Evolutionary conservation across 1,284 basidiomycete species (phyloP).

Genomic region (Puccinia coronata): DNA sequence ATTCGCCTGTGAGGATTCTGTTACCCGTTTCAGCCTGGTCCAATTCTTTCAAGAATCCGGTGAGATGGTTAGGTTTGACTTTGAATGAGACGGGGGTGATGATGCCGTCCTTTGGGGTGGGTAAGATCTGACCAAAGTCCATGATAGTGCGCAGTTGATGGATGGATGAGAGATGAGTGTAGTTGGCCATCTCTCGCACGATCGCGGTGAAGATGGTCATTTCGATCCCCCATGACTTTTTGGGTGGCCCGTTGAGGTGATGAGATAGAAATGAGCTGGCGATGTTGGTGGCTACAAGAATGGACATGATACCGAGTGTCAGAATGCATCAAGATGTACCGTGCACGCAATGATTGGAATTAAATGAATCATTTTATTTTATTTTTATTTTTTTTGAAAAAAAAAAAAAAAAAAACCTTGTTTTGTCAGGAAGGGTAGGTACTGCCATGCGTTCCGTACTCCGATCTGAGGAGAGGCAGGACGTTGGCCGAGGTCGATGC

Average conservation of each 20-base stretch:
- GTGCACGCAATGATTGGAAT: too few species aligned
- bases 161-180: slow-evolving; percentile 83
- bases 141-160: slow-evolving; percentile 57
- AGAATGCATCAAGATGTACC: background rate
- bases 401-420: slow-evolving; percentile 51
- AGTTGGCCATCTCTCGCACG: slow-evolving; percentile 79
- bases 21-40: slow-evolving; percentile 73
- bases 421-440: slow-evolving; percentile 57
- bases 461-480: slow-evolving; percentile 52
- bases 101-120: slow-evolving; percentile 87
- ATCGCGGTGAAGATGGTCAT: slow-evolving; percentile 65
- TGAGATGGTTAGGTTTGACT: slow-evolving; percentile 71
- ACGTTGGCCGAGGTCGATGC: background rate
- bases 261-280: slow-evolving; percentile 64
- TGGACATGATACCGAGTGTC: slow-evolving; percentile 51
- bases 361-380: background rate
- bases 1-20: slow-evolving; percentile 87
- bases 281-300: slow-evolving; percentile 41
- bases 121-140: slow-evolving; percentile 66
- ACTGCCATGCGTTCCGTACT: slow-evolving; percentile 56
- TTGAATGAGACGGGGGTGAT: slow-evolving; percentile 92
- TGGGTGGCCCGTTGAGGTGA: slow-evolving; percentile 65
- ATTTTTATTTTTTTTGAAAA: background rate
- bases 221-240: slow-evolving; percentile 61
- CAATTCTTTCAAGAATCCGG: slow-evolving; percentile 73